Conservation (phyloP, 352 stramenopile genomes). For the Pseudoperonospora humuli region DNA sequence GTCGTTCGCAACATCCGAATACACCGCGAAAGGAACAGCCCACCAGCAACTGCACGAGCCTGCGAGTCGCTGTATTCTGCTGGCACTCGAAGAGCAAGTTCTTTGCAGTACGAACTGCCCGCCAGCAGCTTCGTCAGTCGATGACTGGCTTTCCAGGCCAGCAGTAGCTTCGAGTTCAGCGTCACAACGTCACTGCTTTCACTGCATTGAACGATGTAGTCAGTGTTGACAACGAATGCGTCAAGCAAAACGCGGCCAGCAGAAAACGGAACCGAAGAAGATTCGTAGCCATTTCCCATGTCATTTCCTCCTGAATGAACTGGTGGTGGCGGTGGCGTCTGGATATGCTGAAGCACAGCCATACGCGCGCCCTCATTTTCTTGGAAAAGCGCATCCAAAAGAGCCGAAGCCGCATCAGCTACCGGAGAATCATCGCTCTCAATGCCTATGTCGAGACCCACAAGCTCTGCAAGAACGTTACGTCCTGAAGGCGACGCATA, state of each 20-base stretch:
- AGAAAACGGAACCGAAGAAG: constrained; percentile 10
- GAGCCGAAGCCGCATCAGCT: constrained; percentile 39
- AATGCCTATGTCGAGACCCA: constrained; percentile 45
- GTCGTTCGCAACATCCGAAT: constrained; percentile 30
- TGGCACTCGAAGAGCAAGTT: constrained; percentile 59
- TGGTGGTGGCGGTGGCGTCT: constrained; percentile 34
- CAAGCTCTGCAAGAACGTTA: constrained; percentile 47
- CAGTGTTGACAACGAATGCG: constrained; percentile 40
- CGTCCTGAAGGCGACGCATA: constrained; percentile 32
- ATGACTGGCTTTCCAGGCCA: constrained; percentile 64
- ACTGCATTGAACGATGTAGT: constrained; percentile 24
- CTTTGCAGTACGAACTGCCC: constrained; percentile 55
- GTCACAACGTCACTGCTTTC: constrained; percentile 9
- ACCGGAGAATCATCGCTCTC: constrained; percentile 55
- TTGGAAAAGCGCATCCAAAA: constrained; percentile 53
- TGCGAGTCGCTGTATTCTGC: constrained; percentile 35
- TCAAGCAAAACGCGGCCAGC: constrained; percentile 48
- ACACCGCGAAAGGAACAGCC: constrained; percentile 57
- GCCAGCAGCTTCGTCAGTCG: constrained; percentile 41
- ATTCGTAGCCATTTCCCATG: constrained; percentile 12
- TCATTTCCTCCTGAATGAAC: constrained; percentile 1
- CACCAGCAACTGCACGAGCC: constrained; percentile 41
- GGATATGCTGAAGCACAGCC: constrained; percentile 60
- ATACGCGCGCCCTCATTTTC: constrained; percentile 61
- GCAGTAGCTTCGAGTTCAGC: constrained; percentile 20